Base-by-base conservation (phyloP, 345 rosid species). In the Triadica sebifera region DNA sequence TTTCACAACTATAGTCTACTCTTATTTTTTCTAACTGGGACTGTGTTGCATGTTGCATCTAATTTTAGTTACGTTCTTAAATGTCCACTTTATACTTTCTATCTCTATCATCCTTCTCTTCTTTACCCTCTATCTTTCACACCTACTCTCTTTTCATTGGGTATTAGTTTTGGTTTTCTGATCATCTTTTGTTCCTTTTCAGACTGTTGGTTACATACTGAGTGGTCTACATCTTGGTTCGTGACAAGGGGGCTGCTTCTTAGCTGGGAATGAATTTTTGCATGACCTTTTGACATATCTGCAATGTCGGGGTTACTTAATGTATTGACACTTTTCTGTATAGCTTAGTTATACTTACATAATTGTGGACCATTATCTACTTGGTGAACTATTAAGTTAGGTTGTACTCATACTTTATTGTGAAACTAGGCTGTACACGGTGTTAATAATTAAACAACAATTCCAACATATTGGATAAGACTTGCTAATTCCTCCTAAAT, bases 271-370 rank as follows among this genome's bases (percentile, higher is more conserved):
- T 89, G 90, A 82, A 70, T 79, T 86, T 78, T 86, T 81, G 84
- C 87, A 79, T 79, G 82, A 63, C 25, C 81, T 81, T 76, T 85
- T 86, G 85, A 87, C 85, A 82, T 76, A 56, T 65, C 55, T 86
- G 83, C 91, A 81, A 94, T 94, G 98, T 94, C 97, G 77, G 93
- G 95, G 74, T 84, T 91, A 85, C 91, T 90, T 80, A 93, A 94
- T 88, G 98, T 94, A 92, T 61, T 60, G 73, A 46, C 76, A 29
- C 67, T 53, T 43, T 69, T 74, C 78, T 60, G 13, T 67, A 29
- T 19, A 6, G 2, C 79, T 60, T 47, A 10, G 34, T 78, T 7
- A 10, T 67, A 69, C 67, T 84, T 76, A 49, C 9, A 9, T 8
- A 46, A 19, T 69, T 60, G 29, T 63, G 29, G 37, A 34, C 20